Evolutionary conservation across 441 rosid genomes (phyloP).

Genomic region (Corymbia citriodora): DNA sequence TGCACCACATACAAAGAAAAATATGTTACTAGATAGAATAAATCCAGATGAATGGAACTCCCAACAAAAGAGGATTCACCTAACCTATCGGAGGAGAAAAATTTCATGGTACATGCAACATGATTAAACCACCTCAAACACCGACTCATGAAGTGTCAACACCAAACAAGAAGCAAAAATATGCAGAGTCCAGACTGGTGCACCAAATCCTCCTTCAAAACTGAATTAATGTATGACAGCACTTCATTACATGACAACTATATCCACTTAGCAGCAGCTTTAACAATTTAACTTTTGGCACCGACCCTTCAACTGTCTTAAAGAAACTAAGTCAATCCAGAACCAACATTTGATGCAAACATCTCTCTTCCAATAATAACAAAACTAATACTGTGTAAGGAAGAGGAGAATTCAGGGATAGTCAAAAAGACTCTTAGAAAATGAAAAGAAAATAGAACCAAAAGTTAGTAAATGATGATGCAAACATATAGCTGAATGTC

Average conservation of each 20-base stretch:
- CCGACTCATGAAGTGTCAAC: not conserved
- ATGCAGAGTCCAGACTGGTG: not conserved
- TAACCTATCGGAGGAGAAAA: not conserved
- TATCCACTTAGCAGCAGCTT: not conserved
- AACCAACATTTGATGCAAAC: not conserved
- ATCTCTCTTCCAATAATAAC: not conserved
- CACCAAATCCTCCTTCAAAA: not conserved
- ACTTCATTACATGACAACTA: not conserved
- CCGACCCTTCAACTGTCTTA: not conserved
- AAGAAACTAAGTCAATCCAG: not conserved
- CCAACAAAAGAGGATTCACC: not conserved
- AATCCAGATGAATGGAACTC: not conserved
- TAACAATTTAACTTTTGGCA: not conserved
- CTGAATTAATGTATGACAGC: not conserved
- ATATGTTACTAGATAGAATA: not conserved
- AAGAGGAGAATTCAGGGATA: not conserved
- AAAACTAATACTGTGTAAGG: not conserved
- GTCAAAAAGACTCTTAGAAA: not conserved
- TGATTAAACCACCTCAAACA: not conserved
- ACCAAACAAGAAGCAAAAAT: not conserved
- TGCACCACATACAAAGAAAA: conserved; percentile 31
- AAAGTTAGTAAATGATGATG: not conserved
- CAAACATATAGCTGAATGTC: not conserved
- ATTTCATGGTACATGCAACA: not conserved
- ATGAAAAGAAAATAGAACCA: not conserved